Conservation (phyloP, 2,329 filamentous ascomycete species). For the Didymella pomorum region DNA sequence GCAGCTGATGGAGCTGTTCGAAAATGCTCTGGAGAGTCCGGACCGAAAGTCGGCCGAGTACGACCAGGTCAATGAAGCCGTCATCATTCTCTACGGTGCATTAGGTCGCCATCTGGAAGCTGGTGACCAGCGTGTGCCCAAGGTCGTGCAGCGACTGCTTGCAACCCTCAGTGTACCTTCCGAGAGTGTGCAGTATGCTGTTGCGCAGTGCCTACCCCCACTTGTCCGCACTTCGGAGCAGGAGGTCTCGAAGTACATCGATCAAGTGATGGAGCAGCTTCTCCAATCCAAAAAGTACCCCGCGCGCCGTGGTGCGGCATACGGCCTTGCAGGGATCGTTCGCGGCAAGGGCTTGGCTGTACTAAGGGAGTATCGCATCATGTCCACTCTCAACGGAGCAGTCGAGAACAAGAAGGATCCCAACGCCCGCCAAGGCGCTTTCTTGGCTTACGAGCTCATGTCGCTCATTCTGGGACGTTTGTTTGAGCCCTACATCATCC, state of each 20-base stretch:
- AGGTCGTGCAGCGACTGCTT: constrained; percentile 85
- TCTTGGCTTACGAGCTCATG: constrained; percentile 89
- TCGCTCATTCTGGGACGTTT: constrained; percentile 84
- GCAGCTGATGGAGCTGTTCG: constrained; percentile 89
- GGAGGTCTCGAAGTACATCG: constrained; percentile 80
- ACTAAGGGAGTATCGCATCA: constrained; percentile 83
- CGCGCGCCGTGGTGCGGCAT: constrained; percentile 89
- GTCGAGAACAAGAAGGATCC: constrained; percentile 95
- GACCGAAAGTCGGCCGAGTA: constrained; percentile 82
- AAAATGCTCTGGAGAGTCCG: constrained; percentile 83
- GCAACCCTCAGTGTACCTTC: constrained; percentile 92
- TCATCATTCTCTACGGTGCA: constrained; percentile 96
- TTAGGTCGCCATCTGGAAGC: constrained; percentile 84
- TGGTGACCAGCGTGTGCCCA: constrained; percentile 86
- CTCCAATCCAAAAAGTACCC: constrained; percentile 90
- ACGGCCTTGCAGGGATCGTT: constrained; percentile 90
- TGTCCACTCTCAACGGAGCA: constrained; percentile 80
- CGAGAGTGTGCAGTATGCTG: constrained; percentile 95
- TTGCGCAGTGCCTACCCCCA: constrained; percentile 91
- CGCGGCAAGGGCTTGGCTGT: constrained; percentile 85
- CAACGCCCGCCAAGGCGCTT: constrained; percentile 85
- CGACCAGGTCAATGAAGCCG: constrained; percentile 93
- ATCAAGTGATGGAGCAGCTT: constrained; percentile 81
- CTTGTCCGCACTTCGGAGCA: constrained; percentile 83
- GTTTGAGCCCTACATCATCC: constrained; percentile 96